phyloP scores from a whole-genome alignment of 306 rosid genomes.

The Rubus parviflorus region DNA sequence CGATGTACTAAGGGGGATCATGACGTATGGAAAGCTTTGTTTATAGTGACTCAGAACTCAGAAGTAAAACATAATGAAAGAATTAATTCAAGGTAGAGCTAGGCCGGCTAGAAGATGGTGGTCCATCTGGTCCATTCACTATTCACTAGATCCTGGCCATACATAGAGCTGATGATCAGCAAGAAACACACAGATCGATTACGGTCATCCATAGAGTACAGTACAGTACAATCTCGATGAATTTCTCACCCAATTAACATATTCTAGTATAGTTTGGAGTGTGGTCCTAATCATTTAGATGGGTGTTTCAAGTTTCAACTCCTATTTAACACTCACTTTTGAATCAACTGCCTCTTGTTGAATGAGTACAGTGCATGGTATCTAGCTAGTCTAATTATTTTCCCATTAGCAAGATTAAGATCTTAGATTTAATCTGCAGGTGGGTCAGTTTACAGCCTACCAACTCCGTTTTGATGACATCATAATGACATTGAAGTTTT shows the following conservation, averaged over 20 bases:
- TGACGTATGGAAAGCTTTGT: not conserved
- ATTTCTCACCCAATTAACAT: conserved; percentile 2
- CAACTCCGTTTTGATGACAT: not conserved
- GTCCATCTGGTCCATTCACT: not conserved
- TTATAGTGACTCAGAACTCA: not conserved
- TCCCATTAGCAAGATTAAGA: not conserved
- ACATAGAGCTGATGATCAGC: not conserved
- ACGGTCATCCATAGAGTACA: not conserved
- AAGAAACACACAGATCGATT: not conserved
- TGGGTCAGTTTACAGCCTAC: not conserved
- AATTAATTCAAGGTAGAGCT: not conserved
- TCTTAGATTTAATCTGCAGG: conserved; percentile 1
- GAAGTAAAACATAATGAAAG: not conserved
- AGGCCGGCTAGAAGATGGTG: not conserved
- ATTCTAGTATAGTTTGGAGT: not conserved
- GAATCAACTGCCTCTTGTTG: not conserved
- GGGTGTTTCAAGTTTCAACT: not conserved
- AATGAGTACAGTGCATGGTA: not conserved
- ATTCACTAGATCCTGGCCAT: not conserved
- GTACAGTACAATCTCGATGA: not conserved
- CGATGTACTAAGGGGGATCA: not conserved
- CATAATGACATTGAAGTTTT: not conserved
- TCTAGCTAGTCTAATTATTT: not conserved
- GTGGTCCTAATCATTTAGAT: not conserved
- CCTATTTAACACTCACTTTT: not conserved